Base-by-base conservation (phyloP, 2,329 filamentous ascomycete species). In the Diaporthe citri region DNA sequence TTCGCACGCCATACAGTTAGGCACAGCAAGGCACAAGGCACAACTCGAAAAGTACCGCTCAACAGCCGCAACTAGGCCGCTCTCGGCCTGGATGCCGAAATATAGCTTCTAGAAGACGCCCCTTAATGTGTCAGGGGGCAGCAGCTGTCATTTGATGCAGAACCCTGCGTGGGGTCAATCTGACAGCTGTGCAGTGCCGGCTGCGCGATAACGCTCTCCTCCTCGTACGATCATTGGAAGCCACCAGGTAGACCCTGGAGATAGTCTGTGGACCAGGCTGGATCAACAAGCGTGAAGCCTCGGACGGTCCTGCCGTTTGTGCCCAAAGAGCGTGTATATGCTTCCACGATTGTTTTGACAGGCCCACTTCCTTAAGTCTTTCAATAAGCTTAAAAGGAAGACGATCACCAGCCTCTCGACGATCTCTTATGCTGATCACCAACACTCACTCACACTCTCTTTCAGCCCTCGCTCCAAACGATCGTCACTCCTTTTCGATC, bases 391-490 rank as follows among this genome's bases (percentile, higher is more conserved):
- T 55, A 69, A 69, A 69, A 39, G 25, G 64, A 55, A 28, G 64
- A 69, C 46, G 64, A 69, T 69, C 64, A 69, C 64, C 64, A 67
- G 64, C 64, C 31, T 67, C 46, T 39, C 43, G 62, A 66, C 41
- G 48, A 55, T 55, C 46, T 55, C 7, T 39, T 13, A 20, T 69
- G 31, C 31, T 67, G 64, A 55, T 69, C 64, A 69, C 3, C 64
- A 52, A 9, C 48, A 39, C 34, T 25, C 31, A 34, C 39, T 25
- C 39, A 43, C 60, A n/a, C 60, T 52, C 62, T 55, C 64, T 41
- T 69, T 41, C 64, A 52, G 41, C 64, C 9, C 48, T 55, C 64
- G 4, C 9, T 34, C n/a, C 13, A 69, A 36, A 48, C 64, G 48
- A 55, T 55, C 64, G 64, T 55, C 64, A 55, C 64, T 69, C 64